Percentiles rank a stretch among this genome's conserved stretches.
Evolutionary conservation across 1,284 basidiomycete genomes (phyloP).

Genomic region (Ceratobasidium sp.): DNA sequence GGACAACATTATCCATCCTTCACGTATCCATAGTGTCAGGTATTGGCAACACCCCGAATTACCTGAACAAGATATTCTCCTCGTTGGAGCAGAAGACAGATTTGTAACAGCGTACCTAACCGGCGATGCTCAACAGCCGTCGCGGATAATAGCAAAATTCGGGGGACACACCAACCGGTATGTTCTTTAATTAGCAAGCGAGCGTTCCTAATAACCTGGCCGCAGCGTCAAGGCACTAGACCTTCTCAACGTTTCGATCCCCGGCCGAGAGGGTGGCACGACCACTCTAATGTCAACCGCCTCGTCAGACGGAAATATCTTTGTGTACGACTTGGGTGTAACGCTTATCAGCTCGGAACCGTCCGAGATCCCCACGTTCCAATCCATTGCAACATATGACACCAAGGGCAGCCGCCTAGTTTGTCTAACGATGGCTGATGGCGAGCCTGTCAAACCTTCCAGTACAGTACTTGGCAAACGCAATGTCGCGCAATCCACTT

Average conservation of each 20-base stretch:
- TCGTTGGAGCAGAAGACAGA: constrained; percentile 89
- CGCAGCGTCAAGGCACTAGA: constrained; percentile 78
- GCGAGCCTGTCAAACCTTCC: constrained; percentile 55
- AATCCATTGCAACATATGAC: constrained; percentile 77
- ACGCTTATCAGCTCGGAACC: constrained; percentile 56
- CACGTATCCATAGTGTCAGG: constrained; percentile 82
- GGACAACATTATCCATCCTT: constrained; percentile 77
- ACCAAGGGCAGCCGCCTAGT: constrained; percentile 87
- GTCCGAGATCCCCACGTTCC: constrained; percentile 59
- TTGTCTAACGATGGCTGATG: constrained; percentile 78
- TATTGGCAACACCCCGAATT: constrained; percentile 70
- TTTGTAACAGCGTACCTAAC: constrained; percentile 80
- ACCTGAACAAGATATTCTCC: constrained; percentile 72
- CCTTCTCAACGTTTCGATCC: constrained; percentile 69
- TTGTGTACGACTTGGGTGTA: constrained; percentile 77
- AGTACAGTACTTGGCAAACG: constrained; percentile 27
- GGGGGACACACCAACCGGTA: constrained; percentile 82
- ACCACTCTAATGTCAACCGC: constrained; percentile 78
- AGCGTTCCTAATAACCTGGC: constrained; percentile 16
- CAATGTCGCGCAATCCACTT: not conserved
- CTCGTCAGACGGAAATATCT: constrained; percentile 87
- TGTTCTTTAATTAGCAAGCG: not conserved
- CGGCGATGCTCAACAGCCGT: constrained; percentile 52
- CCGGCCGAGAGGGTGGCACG: constrained; percentile 55
- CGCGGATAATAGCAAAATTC: constrained; percentile 72